Evolutionary conservation across 768 basidiomycete genomes (phyloP), one percentile per base, ranked within the genome.

Genomic region (Naematelia aurantialba): DNA sequence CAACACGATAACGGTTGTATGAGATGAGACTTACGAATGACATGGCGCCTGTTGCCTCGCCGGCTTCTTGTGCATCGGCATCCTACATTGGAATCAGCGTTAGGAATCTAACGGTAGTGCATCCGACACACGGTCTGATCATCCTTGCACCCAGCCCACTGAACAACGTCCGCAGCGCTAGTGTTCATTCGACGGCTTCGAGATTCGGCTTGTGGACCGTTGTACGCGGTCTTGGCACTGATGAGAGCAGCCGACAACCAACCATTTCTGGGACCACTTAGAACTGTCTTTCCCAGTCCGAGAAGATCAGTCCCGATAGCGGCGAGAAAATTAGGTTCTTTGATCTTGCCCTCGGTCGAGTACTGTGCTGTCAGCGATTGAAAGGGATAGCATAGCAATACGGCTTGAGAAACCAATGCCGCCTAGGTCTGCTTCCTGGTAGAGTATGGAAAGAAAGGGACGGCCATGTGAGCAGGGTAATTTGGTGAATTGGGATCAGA

Each of bases 331-430:
- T 96, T 93, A 30, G 93, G 91, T 73, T 96, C 91, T 76, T 97
- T 96, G 73, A 97, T 79, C 72, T 89, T 91, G 50, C 92, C 92
- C 79, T 97, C 91, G 5, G 91, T 94, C 21, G 91, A 91, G 78
- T 97, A 97, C 52, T 52, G 34, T n/a, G 11, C 4, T 52, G 34
- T 39, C 34, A 39, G 34, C 8, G 8, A 39, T 17, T 8, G 34
- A 39, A 8, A 39, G 34, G 34, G 17, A 17, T 17, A 39, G 34
- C 17, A 39, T 39, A 17, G 34, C 34, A n/a, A n/a, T n/a, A n/a
- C n/a, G n/a, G n/a, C n/a, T n/a, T n/a, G n/a, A n/a, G n/a, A n/a
- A n/a, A n/a, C n/a, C n/a, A n/a, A n/a, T n/a, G n/a, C n/a, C n/a
- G n/a, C n/a, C n/a, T n/a, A n/a, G n/a, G n/a, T n/a, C n/a, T n/a